Evolutionary conservation across 305 asterid species (phyloP).

Genomic region (Euphrasia arctica): DNA sequence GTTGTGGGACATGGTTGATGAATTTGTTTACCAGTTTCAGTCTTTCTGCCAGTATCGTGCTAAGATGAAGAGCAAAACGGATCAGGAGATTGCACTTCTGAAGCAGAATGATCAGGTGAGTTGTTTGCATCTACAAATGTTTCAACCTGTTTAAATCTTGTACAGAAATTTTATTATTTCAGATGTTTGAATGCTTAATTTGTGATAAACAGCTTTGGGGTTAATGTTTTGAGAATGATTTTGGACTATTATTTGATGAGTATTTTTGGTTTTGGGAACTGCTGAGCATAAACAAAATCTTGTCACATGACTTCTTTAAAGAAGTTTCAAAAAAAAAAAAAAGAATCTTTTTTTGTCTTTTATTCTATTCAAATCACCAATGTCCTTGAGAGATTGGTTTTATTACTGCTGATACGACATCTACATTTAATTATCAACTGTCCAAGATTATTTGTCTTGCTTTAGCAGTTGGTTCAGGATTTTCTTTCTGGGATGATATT

Average conservation of each 20-base stretch:
- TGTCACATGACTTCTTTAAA: too few species aligned
- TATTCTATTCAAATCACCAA: background rate
- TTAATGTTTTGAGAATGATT: background rate
- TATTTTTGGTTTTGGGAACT: background rate
- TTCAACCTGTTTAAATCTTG: background rate
- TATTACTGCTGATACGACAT: background rate
- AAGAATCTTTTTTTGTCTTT: background rate
- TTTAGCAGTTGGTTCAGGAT: background rate
- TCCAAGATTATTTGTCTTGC: background rate
- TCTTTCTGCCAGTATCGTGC: slow-evolving; percentile 98
- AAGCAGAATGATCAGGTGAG: slow-evolving; percentile 64
- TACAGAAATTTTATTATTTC: background rate
- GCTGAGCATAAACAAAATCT: background rate
- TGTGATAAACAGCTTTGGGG: background rate
- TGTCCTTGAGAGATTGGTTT: too few species aligned
- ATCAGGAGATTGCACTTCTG: slow-evolving; percentile 79
- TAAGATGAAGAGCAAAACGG: slow-evolving; percentile 89
- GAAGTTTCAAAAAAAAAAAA: background rate
- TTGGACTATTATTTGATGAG: background rate
- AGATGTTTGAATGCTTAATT: background rate
- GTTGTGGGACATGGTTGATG: slow-evolving; percentile 99
- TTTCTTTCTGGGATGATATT: background rate
- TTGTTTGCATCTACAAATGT: background rate
- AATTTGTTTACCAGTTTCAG: slow-evolving; percentile 94
- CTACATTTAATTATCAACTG: background rate